Conservation (phyloP, 768 basidiomycete species). For the Mycena sanguinolenta region DNA sequence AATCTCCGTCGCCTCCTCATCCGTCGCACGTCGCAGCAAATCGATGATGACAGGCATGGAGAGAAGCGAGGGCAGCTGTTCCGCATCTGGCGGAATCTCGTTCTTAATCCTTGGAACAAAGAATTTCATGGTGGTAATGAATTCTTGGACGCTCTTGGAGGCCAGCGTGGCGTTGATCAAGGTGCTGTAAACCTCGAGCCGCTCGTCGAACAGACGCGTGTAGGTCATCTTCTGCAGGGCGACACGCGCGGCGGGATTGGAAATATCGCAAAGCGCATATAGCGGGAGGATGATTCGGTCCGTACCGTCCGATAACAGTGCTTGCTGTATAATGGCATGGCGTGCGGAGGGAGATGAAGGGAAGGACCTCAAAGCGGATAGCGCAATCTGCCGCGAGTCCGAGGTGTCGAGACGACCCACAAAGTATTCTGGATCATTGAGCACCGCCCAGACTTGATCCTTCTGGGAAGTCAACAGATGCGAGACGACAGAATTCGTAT, state of each 20-base stretch:
- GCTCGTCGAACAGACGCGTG: constrained; percentile 36
- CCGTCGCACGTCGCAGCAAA: constrained; percentile 28
- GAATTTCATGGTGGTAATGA: constrained; percentile 34
- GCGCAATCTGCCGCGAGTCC: constrained; percentile 11
- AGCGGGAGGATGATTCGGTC: constrained; percentile 24
- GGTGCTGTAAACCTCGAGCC: constrained; percentile 27
- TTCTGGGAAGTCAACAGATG: constrained; percentile 26
- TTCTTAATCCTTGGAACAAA: constrained; percentile 38
- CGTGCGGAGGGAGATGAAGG: constrained; percentile 31
- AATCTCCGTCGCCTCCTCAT: constrained; percentile 34
- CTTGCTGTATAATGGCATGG: constrained; percentile 24
- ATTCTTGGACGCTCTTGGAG: constrained; percentile 27
- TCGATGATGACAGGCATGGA: constrained; percentile 12
- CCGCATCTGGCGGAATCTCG: constrained; percentile 36
- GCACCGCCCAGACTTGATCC: constrained; percentile 28
- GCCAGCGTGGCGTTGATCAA: constrained; percentile 32
- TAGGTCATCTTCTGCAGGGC: constrained; percentile 34
- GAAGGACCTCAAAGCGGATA: constrained; percentile 18
- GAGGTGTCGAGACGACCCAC: constrained; percentile 1
- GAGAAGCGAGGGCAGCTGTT: constrained; percentile 20
- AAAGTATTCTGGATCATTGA: constrained; percentile 31
- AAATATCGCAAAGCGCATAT: constrained; percentile 35
- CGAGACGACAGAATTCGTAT: constrained; percentile 5
- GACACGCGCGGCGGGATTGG: constrained; percentile 30
- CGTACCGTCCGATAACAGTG: constrained; percentile 19